phyloP scores from a whole-genome alignment of 257 asterid species.

The Solanum chilense region DNA sequence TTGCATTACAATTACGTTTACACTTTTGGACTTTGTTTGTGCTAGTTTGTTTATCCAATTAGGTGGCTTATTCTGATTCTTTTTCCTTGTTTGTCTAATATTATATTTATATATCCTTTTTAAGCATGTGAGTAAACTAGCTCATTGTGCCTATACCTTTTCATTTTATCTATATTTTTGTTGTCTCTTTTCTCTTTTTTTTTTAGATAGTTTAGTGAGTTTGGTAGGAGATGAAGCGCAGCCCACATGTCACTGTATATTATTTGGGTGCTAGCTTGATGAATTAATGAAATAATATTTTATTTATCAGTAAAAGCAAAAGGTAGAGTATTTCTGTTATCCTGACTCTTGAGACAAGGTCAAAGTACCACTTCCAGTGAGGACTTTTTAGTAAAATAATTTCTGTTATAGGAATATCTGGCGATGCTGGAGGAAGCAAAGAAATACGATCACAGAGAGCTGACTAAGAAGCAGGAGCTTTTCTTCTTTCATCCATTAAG shows the following conservation, averaged over 20 bases:
- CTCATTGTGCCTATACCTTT: neutral
- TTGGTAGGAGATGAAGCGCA: neutral
- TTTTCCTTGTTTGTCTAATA: neutral
- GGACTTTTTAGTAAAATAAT: neutral
- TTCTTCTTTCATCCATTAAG: slow-evolving; percentile 96
- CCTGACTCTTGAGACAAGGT: neutral
- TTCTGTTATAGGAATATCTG: slow-evolving; percentile 60
- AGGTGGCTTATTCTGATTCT: neutral
- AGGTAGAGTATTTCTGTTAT: neutral
- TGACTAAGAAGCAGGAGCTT: slow-evolving; percentile 91
- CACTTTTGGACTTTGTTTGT: neutral
- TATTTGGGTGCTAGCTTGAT: neutral
- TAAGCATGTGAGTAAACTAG: neutral
- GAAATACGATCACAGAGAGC: slow-evolving; percentile 96
- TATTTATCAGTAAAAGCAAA: neutral
- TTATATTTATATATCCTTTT: neutral
- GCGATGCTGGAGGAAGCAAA: slow-evolving; percentile 93
- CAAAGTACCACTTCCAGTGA: neutral
- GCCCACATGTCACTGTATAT: neutral
- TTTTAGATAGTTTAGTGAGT: neutral
- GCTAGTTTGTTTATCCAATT: neutral
- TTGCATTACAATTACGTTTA: neutral
- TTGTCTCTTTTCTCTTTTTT: neutral
- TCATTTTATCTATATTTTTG: neutral
- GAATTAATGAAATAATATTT: neutral